Percentiles rank a stretch among this genome's conserved stretches.
These are phyloP conservation scores for Schizosaccharomyces lindneri DNA, from an alignment of 805 yeast species.

Conservation along the genomic window DNA sequence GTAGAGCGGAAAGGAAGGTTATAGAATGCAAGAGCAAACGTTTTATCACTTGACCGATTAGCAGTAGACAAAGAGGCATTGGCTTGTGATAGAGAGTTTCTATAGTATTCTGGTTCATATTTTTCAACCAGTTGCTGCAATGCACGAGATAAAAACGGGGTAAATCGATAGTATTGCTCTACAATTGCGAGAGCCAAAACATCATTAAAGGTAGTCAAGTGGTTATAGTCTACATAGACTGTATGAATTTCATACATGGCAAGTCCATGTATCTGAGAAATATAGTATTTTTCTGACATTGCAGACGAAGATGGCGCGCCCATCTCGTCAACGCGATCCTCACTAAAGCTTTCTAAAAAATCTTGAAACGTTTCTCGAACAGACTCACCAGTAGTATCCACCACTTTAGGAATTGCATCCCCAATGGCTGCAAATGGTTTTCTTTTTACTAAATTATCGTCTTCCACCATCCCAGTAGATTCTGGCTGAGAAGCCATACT, in stretches of 20 bases:
- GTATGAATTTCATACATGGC: constrained; percentile 50
- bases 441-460: not conserved
- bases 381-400: constrained; percentile 78
- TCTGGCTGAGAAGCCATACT: not conserved
- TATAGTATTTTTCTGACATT: constrained; percentile 20
- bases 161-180: constrained; percentile 78
- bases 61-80: not conserved
- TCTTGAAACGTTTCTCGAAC: constrained; percentile 77
- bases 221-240: constrained; percentile 63
- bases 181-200: constrained; percentile 70
- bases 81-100: not conserved
- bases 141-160: constrained; percentile 61
- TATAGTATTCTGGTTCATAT: constrained; percentile 31
- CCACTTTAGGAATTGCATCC: constrained; percentile 52
- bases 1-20: constrained; percentile 61
- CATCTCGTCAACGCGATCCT: constrained; percentile 17
- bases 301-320: constrained; percentile 12
- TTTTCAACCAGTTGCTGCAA: constrained; percentile 45
- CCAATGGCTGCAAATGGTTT: constrained; percentile 1
- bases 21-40: constrained; percentile 76
- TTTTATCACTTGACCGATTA: constrained; percentile 22
- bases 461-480: not conserved
- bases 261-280: constrained; percentile 65
- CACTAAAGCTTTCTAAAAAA: constrained; percentile 41
- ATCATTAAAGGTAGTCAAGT: constrained; percentile 39